These are phyloP conservation scores for Penicillium canariense DNA, from an alignment of 495 filamentous ascomycete genomes.

Conservation along the genomic window DNA sequence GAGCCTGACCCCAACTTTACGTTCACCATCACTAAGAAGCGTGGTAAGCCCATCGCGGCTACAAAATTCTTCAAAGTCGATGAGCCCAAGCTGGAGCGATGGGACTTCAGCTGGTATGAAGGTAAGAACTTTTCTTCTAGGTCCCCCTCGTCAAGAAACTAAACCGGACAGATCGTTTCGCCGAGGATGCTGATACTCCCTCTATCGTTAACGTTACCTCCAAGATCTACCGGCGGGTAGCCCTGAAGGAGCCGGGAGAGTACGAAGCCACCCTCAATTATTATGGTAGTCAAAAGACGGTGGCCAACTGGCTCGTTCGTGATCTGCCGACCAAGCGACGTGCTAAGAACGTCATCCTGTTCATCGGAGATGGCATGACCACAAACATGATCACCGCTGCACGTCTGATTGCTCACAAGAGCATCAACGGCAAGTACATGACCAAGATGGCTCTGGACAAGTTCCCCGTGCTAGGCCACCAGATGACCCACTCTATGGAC, in stretches of 20 bases:
- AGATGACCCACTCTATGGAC: slow-evolving; percentile 72
- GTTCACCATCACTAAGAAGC: slow-evolving; percentile 63
- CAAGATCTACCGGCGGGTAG: slow-evolving; percentile 65
- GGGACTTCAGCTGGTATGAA: slow-evolving; percentile 72
- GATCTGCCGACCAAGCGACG: slow-evolving; percentile 59
- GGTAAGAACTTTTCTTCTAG: slow-evolving; percentile 27
- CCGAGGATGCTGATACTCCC: slow-evolving; percentile 58
- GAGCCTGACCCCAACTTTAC: slow-evolving; percentile 66
- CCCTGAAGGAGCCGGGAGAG: slow-evolving; percentile 65
- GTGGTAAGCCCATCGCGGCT: slow-evolving; percentile 43
- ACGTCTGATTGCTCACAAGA: slow-evolving; percentile 71
- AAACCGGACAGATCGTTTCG: slow-evolving; percentile 59
- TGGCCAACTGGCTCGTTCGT: slow-evolving; percentile 68
- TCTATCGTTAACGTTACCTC: slow-evolving; percentile 68
- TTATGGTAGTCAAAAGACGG: slow-evolving; percentile 61
- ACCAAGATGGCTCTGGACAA: slow-evolving; percentile 64
- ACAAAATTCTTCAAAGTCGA: slow-evolving; percentile 57
- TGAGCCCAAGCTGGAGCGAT: slow-evolving; percentile 63
- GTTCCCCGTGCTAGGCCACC: slow-evolving; percentile 69
- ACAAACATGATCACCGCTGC: slow-evolving; percentile 75
- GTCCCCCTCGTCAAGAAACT: not conserved
- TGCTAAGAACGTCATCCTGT: slow-evolving; percentile 75
- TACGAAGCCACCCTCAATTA: slow-evolving; percentile 70
- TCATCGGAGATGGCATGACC: slow-evolving; percentile 79
- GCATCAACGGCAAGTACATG: slow-evolving; percentile 72